phyloP scores from a whole-genome alignment of 352 stramenopile genomes.

The Globisporangium echinulatum region DNA sequence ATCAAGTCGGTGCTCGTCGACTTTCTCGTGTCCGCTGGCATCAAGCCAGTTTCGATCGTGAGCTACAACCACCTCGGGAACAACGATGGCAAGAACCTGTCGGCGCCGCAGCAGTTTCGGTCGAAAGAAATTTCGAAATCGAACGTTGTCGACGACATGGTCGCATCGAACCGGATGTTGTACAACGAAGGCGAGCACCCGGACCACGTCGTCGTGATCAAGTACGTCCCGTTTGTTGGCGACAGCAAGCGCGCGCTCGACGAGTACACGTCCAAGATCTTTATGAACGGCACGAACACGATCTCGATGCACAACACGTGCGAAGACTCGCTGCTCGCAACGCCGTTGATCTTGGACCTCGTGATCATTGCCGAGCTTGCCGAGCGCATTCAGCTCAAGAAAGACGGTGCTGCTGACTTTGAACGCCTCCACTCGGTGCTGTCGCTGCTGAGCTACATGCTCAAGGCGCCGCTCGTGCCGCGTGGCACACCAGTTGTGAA shows the following conservation, averaged over 20 bases:
- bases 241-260: constrained; percentile 99
- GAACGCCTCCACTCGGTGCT: constrained; percentile 97
- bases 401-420: constrained; percentile 82
- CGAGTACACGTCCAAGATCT: constrained; percentile 99
- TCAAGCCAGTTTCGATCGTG: constrained; percentile 99
- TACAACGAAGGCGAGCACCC: constrained; percentile 98
- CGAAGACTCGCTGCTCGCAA: constrained; percentile 98
- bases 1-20: constrained; percentile 99
- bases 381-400: constrained; percentile 94
- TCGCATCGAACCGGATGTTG: constrained; percentile 95
- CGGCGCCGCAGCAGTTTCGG: constrained; percentile 97
- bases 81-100: constrained; percentile 99
- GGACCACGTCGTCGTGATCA: constrained; percentile 99
- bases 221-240: constrained; percentile 98
- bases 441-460: constrained; percentile 97
- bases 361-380: constrained; percentile 97
- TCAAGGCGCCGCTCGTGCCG: constrained; percentile 98
- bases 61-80: constrained; percentile 99
- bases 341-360: constrained; percentile 97
- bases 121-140: constrained; percentile 99
- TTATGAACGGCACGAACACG: constrained; percentile 99
- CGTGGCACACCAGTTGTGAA: constrained; percentile 98
- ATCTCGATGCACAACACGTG: constrained; percentile 99
- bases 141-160: constrained; percentile 99
- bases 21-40: constrained; percentile 97